Base-by-base conservation (phyloP, 2,329 filamentous ascomycete species). In the Sporothrix brunneoviolacea region DNA sequence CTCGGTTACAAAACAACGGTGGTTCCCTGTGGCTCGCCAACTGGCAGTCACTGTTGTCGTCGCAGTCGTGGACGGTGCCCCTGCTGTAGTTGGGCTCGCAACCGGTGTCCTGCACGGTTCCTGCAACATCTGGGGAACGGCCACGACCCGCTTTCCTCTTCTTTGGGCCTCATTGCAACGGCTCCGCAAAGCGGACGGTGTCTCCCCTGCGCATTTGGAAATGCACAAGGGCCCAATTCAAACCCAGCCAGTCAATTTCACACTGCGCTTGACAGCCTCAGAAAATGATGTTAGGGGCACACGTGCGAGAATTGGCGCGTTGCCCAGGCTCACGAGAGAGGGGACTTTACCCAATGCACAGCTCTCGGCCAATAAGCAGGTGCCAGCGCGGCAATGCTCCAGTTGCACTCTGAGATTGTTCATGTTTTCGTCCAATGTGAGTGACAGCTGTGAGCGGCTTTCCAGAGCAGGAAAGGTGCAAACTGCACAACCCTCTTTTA, bases 371-470 rank as follows among this genome's bases (percentile, higher is more conserved):
- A 48, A 48, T 48, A 27, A 24, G 36, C 19, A 12, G 9, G n/a
- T 48, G 45, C 45, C 45, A 48, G 44, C 45, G 33, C 18, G 24
- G 45, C 45, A 48, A 24, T 22, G 45, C 27, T 47, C 33, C 33
- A 37, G 24, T 30, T 16, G n/a, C 4, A 15, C 28, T 8, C 35
- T 22, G 13, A 27, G 16, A 22, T n/a, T 22, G 33, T 38, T 32
- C 18, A 39, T n/a, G 32, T 33, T 33, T 15, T 28, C 28, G 18
- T 22, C 33, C 27, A n/a, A 9, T 21, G 33, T 10, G 16, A 16
- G 8, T 46, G 32, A 2, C 33, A 37, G 10, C 21, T n/a, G 32
- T 37, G 38, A 15, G 24, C 24, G 24, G 24, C 24, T 28, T 28
- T 28, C 24, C 24, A 28, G 24, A 6, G 24, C 24, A 28, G 24